Conservation (phyloP, 2,329 filamentous ascomycete genomes). For the Diaporthe sp. region DNA sequence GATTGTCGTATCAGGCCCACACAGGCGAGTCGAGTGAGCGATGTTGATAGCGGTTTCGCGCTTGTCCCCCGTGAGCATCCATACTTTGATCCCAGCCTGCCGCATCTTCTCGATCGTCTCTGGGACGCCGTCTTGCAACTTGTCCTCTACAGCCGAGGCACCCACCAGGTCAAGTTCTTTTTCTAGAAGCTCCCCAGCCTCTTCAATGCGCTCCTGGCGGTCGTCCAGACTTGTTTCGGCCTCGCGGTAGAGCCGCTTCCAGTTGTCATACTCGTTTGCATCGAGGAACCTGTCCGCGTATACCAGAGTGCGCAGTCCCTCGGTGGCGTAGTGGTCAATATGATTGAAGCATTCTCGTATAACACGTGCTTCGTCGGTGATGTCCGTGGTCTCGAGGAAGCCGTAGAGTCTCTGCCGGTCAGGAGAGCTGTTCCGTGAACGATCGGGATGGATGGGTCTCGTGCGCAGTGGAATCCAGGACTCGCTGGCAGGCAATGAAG, state of each 20-base stretch:
- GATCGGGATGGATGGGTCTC: conserved; percentile 60
- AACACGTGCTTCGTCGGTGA: conserved; percentile 71
- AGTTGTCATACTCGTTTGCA: conserved; percentile 78
- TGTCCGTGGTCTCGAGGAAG: conserved; percentile 62
- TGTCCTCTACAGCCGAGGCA: conserved; percentile 91
- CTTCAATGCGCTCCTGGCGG: conserved; percentile 82
- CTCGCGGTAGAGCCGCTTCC: conserved; percentile 82
- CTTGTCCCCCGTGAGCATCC: conserved; percentile 94
- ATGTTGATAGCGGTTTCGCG: conserved; percentile 91
- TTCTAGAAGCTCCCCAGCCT: conserved; percentile 84
- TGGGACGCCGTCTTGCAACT: conserved; percentile 87
- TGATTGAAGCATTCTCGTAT: conserved; percentile 89
- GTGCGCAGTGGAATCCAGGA: conserved; percentile 45
- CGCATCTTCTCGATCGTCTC: conserved; percentile 88
- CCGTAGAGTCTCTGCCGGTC: conserved; percentile 65
- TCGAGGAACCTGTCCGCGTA: conserved; percentile 84
- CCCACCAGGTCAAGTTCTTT: conserved; percentile 83
- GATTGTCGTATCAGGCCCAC: conserved; percentile 81
- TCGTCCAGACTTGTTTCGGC: conserved; percentile 84
- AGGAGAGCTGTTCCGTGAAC: background rate
- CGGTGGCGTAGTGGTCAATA: conserved; percentile 88
- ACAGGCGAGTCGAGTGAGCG: conserved; percentile 78
- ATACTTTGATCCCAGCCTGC: conserved; percentile 88
- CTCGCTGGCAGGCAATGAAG: background rate
- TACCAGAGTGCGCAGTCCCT: conserved; percentile 85